Evolutionary conservation across 495 filamentous ascomycete genomes (phyloP).

Genomic region (Neurospora sp.): DNA sequence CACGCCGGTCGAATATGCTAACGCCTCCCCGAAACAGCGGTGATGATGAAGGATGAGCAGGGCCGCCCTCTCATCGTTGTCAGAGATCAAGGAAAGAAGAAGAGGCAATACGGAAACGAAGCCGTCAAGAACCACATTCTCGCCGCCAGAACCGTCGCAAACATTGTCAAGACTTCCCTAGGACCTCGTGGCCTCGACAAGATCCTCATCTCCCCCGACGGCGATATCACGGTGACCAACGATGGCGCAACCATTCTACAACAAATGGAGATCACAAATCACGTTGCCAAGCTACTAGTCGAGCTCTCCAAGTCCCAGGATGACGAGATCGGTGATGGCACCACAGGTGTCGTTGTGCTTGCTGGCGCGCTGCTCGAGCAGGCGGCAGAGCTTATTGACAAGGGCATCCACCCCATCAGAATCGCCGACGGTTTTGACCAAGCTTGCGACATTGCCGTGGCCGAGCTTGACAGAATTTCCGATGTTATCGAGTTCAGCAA

Average conservation of each 20-base stretch:
- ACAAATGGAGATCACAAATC: constrained; percentile 99
- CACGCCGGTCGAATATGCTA: neutral
- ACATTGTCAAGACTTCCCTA: constrained; percentile 94
- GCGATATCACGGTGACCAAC: constrained; percentile 98
- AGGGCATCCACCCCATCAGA: constrained; percentile 96
- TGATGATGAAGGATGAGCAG: constrained; percentile 73
- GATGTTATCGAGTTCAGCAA: constrained; percentile 78
- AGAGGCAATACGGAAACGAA: constrained; percentile 89
- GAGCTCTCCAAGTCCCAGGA: constrained; percentile 99
- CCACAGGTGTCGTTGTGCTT: constrained; percentile 94
- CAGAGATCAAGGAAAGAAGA: constrained; percentile 97
- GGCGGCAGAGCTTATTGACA: constrained; percentile 97
- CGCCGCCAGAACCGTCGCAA: constrained; percentile 88
- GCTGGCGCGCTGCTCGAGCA: constrained; percentile 93
- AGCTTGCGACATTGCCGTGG: constrained; percentile 91
- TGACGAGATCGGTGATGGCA: constrained; percentile 97
- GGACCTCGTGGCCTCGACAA: constrained; percentile 96
- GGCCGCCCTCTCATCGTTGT: constrained; percentile 97
- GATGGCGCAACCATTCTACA: constrained; percentile 95
- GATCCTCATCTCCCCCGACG: constrained; percentile 97
- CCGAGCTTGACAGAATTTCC: constrained; percentile 84
- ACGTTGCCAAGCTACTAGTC: constrained; percentile 92
- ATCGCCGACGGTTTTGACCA: constrained; percentile 98
- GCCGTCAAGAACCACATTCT: constrained; percentile 97
- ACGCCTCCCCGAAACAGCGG: constrained; percentile 23